Percentiles rank a stretch among this genome's conserved stretches.
phyloP scores from a whole-genome alignment of 2,329 filamentous ascomycete genomes.

The Claviceps africana region DNA sequence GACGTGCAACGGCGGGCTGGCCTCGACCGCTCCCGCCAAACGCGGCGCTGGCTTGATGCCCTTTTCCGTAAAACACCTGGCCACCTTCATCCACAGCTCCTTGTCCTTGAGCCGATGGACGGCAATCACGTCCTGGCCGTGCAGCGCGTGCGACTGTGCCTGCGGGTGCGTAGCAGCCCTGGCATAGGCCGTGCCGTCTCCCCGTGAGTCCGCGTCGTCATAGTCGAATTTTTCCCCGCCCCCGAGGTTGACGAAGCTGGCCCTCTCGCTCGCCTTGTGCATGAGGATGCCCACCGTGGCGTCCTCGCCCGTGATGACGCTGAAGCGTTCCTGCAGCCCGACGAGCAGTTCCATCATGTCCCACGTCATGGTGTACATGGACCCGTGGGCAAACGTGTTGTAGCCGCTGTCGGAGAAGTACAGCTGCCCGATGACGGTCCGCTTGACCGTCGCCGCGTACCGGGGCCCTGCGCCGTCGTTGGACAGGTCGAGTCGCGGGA shows the following conservation, averaged over 20 bases:
- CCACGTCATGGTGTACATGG: conserved; percentile 21
- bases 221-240: conserved; percentile 19
- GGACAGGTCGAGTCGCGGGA: conserved; percentile 11
- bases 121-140: conserved; percentile 11
- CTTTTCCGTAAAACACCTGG: conserved; percentile 15
- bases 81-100: conserved; percentile 14
- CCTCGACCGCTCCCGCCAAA: not conserved
- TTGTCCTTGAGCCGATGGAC: conserved; percentile 17
- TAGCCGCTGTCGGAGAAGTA: conserved; percentile 14
- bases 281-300: conserved; percentile 17
- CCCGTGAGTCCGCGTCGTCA: conserved; percentile 14
- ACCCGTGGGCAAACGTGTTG: conserved; percentile 17
- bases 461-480: conserved; percentile 1
- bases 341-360: conserved; percentile 17
- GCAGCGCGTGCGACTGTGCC: conserved; percentile 13
- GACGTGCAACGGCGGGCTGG: conserved; percentile 6
- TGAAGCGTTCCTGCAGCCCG: conserved; percentile 12
- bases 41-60: conserved; percentile 12
- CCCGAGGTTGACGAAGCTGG: conserved; percentile 16
- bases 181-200: conserved; percentile 17
- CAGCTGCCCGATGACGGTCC: conserved; percentile 17
- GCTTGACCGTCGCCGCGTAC: conserved; percentile 7
- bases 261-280: conserved; percentile 12
- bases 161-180: conserved; percentile 12
- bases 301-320: conserved; percentile 17